Base-by-base conservation (phyloP, 495 filamentous ascomycete species). In the Recurvomyces mirabilis region DNA sequence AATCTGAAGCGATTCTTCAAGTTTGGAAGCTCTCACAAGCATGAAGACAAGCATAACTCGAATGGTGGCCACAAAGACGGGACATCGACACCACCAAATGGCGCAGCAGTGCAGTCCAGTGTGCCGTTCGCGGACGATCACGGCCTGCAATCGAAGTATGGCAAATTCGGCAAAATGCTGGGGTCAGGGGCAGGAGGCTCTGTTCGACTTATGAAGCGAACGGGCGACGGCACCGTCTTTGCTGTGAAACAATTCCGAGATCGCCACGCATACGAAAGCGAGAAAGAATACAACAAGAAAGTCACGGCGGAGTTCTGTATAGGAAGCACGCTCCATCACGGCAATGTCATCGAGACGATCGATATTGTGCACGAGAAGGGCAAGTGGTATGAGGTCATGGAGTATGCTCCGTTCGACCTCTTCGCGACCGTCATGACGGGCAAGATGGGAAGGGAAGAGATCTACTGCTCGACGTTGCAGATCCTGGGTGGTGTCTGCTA, bases 401-500 rank as follows among this genome's bases (percentile, higher is more conserved):
- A 99, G 59, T 96, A 93, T 60, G 93, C 87, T n/a, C 91, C 91
- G 4, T 99, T 67, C 55, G 91, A 99, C 63, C 70, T 99, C 13
- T 99, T 99, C 61, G 91, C 91, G 19, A 93, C 93, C 49, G 91
- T 99, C 50, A 99, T 99, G 91, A 96, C 91, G 0, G 91, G 91
- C 14, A 96, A 91, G 65, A 99, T 99, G 91, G 74, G 74, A 29
- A 79, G 87, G 41, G 83, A 93, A 46, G 91, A 99, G 64, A 72
- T 95, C 41, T 77, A 75, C 1, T 99, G 91, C 61, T 79, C 77
- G 38, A 95, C 94, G 57, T 72, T 94, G 54, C 91, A 99, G 62
- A 94, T 99, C 48, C 68, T 99, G 43, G 91, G 77, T 54, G 91
- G 91, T 28, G 87, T 96, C n/a, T 82, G 83, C n/a, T 99, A 95